Base-by-base conservation (phyloP, 1,284 basidiomycete genomes). In the Sanghuangporus sanghuang region DNA sequence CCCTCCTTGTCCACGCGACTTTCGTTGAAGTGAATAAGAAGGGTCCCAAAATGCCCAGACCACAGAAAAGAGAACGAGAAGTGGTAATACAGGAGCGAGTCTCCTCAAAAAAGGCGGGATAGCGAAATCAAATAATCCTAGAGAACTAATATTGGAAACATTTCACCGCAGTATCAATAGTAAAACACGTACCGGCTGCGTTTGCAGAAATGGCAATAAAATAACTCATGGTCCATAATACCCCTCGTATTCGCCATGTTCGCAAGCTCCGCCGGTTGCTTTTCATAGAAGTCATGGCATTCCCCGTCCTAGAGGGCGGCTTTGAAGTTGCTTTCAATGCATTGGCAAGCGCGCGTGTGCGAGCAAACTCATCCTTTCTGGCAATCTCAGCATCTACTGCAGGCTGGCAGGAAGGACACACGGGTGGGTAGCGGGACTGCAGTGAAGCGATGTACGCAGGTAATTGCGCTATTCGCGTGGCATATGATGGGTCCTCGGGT, bases 341-440 rank as follows among this genome's bases (percentile, higher is more conserved):
- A 3, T 81, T 83, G 4, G 85, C 89, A 9, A 95, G 81, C 1
- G 92, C 93, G 64, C 85, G 85, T 4, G 86, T 84, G 39, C 92
- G 89, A 3, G 92, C 92, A 84, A 92, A 90, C 62, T 87, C 81
- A 68, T 96, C 88, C 67, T 89, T 88, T 67, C 81, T 81, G 56
- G 79, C 77, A 59, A 97, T 88, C 66, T 91, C 87, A 40, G 89
- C 89, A 68, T 95, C 91, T 0, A 96, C 92, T 0, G 81, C 81
- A 0, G 90, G 89, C 39, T 84, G 79, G 70, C 95, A 97, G 2
- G 77, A 72, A 0, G 79, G 76, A 73, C 95, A 97, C 16, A 96
- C 87, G 1, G 90, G 90, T 12, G 95, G 94, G 72, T 96, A 96
- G 6, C 95, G 89, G 5, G 77, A 68, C 69, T 95, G 84, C 27